Conservation (phyloP, 116 monocot species). For the Cymodocea nodosa region DNA sequence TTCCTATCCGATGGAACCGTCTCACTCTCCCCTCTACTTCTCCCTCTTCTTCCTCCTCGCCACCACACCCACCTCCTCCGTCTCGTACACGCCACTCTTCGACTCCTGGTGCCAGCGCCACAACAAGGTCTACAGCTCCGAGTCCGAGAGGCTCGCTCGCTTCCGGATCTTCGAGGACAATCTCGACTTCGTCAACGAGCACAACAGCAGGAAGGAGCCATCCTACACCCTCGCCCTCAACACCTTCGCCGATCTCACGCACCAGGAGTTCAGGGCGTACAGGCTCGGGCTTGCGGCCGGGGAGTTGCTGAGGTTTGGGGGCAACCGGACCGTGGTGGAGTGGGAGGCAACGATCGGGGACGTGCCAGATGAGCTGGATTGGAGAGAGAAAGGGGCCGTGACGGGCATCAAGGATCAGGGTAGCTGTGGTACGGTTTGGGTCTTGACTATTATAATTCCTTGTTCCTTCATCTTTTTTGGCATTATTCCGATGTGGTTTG, state of each 20-base stretch:
- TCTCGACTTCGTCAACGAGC: conserved; percentile 47
- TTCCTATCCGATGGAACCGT: neutral
- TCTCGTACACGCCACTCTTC: conserved; percentile 31
- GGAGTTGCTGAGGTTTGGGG: neutral
- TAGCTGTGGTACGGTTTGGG: conserved; percentile 48
- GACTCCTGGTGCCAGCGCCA: conserved; percentile 66
- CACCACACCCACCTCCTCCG: conserved; percentile 7
- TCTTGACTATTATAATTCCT: neutral
- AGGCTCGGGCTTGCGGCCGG: conserved; percentile 41
- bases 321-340: conserved; percentile 2
- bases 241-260: conserved; percentile 73
- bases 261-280: conserved; percentile 50
- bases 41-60: conserved; percentile 21
- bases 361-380: conserved; percentile 63
- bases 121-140: conserved; percentile 48
- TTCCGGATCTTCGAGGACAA: conserved; percentile 64
- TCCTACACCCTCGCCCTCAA: conserved; percentile 54
- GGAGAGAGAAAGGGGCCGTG: conserved; percentile 82
- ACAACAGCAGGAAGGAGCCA: conserved; percentile 32
- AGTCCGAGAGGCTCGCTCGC: conserved; percentile 51
- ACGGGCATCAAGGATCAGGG: conserved; percentile 85
- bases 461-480: neutral
- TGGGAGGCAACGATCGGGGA: neutral
- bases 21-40: neutral
- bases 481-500: neutral